Base-by-base conservation (phyloP, 768 basidiomycete genomes). In the Daedaleopsis sinensis region DNA sequence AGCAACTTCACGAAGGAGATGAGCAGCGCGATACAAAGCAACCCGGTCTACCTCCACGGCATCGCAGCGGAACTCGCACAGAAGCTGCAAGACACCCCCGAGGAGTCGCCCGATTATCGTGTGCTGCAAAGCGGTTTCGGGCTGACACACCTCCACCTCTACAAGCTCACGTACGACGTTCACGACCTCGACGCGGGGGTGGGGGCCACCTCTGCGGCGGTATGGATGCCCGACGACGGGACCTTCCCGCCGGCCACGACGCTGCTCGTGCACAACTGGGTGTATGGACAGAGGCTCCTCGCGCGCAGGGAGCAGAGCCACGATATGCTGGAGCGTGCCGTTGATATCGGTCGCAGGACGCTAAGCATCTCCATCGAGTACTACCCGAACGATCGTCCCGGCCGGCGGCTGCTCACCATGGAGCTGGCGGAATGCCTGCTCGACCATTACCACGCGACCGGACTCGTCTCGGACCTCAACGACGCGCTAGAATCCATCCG, bases 381-480 rank as follows among this genome's bases (percentile, higher is more conserved):
- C 19, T 42, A 42, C 21, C 19, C 39, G 9, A 16, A 38, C 1
- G 39, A 19, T 19, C 12, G 23, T 12, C 15, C 18, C 5, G 23
- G 15, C 38, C 53, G 15, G 21, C 19, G 13, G 13, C 11, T 27
- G 39, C 53, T 54, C 21, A 5, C 53, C 11, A 15, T 54, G 39
- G 53, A 54, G 39, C 53, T 54, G 3, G 53, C 53, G 13, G 53
- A 54, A 21, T 42, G 21, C 39, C 53, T 54, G 36, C 24, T 54
- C 2, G 53, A 54, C 18, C 53, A 24, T 10, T 54, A 54, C 24
- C 53, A 38, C 44, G 55, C 35, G 9, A 11, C 13, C 7, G 55
- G 55, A 3, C 18, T 35, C 15, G 35, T 48, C 5, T 16, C 23
- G 8, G 12, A 36, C 4, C 35, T 56, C 9, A n/a, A 47, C 13